Base-by-base conservation (phyloP, 208 protist species). In the Novymonas esmeraldas region DNA sequence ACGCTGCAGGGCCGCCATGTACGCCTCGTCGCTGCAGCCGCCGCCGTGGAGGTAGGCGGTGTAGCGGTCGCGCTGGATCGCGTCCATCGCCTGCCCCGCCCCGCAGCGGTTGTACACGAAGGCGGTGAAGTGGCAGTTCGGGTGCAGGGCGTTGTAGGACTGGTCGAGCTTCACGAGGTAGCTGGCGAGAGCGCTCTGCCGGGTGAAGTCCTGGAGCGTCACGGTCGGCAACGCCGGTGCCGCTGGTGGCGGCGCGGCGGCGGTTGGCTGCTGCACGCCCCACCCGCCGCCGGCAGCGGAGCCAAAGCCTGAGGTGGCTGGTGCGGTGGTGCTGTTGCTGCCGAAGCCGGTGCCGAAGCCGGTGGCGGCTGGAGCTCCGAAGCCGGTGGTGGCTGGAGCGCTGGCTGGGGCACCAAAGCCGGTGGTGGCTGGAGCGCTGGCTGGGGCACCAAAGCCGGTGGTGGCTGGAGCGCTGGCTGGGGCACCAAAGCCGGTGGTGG, bases 41-140 rank as follows among this genome's bases (percentile, higher is more conserved):
- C 85, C 85, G 0, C 89, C 89, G 59, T 84, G 58, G 36, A 78
- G 58, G 16, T 65, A 67, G 20, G 81, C 74, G n/a, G 87, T 80
- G 73, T 83, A 82, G 50, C 89, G 84, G 46, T 90, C 82, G 10
- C 76, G 68, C 70, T 89, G 76, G 33, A 94, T 77, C 5, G 80
- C 82, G 39, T 78, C 76, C 34, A 70, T 75, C 34, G 50, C 73
- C 49, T 85, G 78, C 3, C 83, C 83, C 6, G 80, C 68, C 0
- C 71, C 63, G 66, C 89, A 94, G 18, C 67, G 62, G 64, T 94
- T 94, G 78, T 89, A 94, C 36, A 94, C 71, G 64, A 94, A 89
- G 54, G 81, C 50, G 33, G 83, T 84, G 66, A 94, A 94, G 45
- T 76, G 73, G 61, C 88, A 94, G 54, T 82, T 75, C 6, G 78